Evolutionary conservation across 148 eudicot species (phyloP), one percentile per base, ranked within the genome.

Genomic region (Nepenthes gracilis): DNA sequence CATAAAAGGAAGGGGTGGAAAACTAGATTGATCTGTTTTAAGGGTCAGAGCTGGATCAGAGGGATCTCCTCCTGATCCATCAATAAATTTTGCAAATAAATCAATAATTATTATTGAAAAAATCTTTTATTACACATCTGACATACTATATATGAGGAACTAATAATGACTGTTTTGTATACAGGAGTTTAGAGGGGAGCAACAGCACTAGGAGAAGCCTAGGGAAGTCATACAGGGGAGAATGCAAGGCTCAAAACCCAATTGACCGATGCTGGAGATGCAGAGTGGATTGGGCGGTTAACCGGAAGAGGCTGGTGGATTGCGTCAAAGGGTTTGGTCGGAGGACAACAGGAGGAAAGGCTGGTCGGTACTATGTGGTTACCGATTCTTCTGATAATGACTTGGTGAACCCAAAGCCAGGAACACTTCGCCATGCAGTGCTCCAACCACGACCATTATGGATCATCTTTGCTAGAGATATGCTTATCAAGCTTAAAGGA

Each of bases 201-300:
- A 81, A 76, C 63, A 57, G 70, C 61, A 68, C 81, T 53, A 77
- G 89, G 47, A 75, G 85, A 70, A 57, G 32, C 0, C 79, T 83
- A 12, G 35, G 61, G 4, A 64, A 40, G 55, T 47, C 35, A 33
- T 47, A 64, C 60, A 14, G 3, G 1, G 88, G 85, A 11, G 67
- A 36, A 56, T 87, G 95, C 75, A 68, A 15, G 36, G 81, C 85
- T 61, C 79, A 76, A 34, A 87, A 87, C 69, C 82, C 95, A 1
- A 87, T 87, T 6, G 95, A 87, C 64, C 69, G 70, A 47, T 87
- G 95, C 52, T 87, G 85, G 85, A 71, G 95, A 65, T 87, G 95
- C 70, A 62, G 64, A 13, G 55, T 54, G 0, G 58, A 67, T 8
- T 87, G 95, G 95, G 83, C 77, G n/a, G 36, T 59, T 1, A 48